Percentiles rank a stretch among this genome's conserved stretches.
Conservation (phyloP, 345 rosid genomes). For the Eucalyptus guilfoylei region DNA sequence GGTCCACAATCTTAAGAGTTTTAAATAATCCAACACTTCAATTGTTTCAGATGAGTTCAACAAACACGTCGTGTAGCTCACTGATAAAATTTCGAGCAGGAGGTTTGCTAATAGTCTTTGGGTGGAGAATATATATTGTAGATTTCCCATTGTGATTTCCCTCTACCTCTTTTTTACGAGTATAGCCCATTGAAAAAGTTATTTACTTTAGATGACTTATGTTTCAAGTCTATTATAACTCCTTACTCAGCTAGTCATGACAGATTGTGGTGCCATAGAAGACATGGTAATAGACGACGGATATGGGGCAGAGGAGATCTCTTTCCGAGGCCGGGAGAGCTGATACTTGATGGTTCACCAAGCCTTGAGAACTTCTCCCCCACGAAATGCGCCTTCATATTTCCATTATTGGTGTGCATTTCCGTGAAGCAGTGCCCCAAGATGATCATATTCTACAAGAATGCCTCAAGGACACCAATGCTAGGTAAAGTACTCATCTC, state of each 20-base stretch:
- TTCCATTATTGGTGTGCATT: neutral
- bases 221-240: neutral
- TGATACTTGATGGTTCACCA: too few relatives aligned
- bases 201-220: neutral
- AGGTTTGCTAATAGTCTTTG: neutral
- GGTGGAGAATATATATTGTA: neutral
- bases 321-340: too few relatives aligned
- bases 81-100: neutral
- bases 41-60: neutral
- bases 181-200: neutral
- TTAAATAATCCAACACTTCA: neutral
- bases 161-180: neutral
- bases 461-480: neutral
- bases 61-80: neutral
- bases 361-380: too few relatives aligned
- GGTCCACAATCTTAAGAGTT: neutral
- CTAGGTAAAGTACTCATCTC: neutral
- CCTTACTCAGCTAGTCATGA: neutral
- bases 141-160: neutral
- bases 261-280: neutral
- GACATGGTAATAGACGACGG: accelerated
- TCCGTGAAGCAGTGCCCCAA: neutral
- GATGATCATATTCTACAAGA: neutral
- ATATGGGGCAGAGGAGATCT: neutral
- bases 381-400: neutral